Evolutionary conservation across 2,329 filamentous ascomycete genomes (phyloP), one percentile per base, ranked within the genome.

Genomic region (Cylindrodendrum hubeiense): DNA sequence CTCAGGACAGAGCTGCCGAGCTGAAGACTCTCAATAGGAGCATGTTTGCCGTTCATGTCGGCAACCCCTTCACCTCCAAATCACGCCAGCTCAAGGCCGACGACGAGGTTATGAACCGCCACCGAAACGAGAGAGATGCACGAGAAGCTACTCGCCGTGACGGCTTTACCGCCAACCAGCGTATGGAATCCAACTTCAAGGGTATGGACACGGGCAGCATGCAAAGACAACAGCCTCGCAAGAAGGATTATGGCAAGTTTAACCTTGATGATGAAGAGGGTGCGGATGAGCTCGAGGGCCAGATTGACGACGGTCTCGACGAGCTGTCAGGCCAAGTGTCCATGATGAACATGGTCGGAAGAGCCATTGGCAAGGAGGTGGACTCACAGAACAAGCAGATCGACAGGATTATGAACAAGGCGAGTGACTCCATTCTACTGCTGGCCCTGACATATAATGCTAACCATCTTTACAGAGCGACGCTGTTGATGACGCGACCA

Each of bases 11-110:
- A 72, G 91, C 94, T 1, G 88, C 90, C 51, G 94, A 97, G 76
- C 83, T 98, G 39, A 95, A 95, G 82, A 93, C 89, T 1, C 84
- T 97, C 53, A 97, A 98, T 80, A 86, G 91, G 67, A 94, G 91
- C 82, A 97, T 98, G 94, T 97, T 97, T 75, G 92, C 93, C 5
- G 88, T 95, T 22, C 91, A 94, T 74, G 90, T 95, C 26, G 84
- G 85, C 57, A 94, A 94, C 73, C 91, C 91, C 0, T 93, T 97
- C 77, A 96, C 93, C 0, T 89, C 89, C 15, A 89, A 87, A 67
- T 87, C 86, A 70, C 87, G 91, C 47, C 87, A 86, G 28, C 84
- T 85, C 59, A 89, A 88, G 62, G 86, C 89, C 43, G 93, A 96
- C 69, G 84, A 91, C 54, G 85, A 88, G 59, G 87, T 93, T 47